Percentiles rank a stretch among this genome's conserved stretches.
phyloP scores from a whole-genome alignment of 2,329 filamentous ascomycete genomes.

The Aspergillus neoniger region DNA sequence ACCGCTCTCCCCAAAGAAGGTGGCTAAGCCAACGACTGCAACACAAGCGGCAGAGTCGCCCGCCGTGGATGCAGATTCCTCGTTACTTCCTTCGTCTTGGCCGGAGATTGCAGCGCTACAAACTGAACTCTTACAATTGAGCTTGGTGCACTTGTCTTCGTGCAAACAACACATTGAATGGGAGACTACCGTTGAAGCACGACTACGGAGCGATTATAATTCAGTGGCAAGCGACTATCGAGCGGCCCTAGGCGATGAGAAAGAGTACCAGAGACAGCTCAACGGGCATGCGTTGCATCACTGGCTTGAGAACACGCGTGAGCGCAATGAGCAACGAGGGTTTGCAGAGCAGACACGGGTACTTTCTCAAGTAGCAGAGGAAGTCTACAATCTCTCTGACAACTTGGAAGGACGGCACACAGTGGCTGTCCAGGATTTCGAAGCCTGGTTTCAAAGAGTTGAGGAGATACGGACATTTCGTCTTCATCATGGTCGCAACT shows the following conservation, averaged over 20 bases:
- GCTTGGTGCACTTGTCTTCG: conserved; percentile 39
- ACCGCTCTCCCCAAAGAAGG: conserved; percentile 42
- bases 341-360: conserved; percentile 42
- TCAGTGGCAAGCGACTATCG: conserved; percentile 39
- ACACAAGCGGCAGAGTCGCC: conserved; percentile 19
- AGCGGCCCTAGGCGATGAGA: conserved; percentile 34
- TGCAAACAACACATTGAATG: conserved; percentile 33
- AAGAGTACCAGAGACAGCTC: conserved; percentile 32
- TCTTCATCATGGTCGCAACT: conserved; percentile 12
- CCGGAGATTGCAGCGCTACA: conserved; percentile 41
- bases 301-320: conserved; percentile 37
- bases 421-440: conserved; percentile 34
- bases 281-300: conserved; percentile 39
- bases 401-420: conserved; percentile 32
- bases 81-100: conserved; percentile 32
- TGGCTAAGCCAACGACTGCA: conserved; percentile 26
- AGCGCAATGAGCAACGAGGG: conserved; percentile 29
- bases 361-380: conserved; percentile 43
- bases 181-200: conserved; percentile 32
- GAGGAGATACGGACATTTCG: conserved; percentile 28
- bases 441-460: conserved; percentile 38
- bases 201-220: conserved; percentile 38
- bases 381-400: conserved; percentile 37
- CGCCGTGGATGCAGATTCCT: conserved; percentile 17
- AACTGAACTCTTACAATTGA: conserved; percentile 48